Conservation (phyloP, 208 protist genomes). For the Crithidia expoeki region DNA sequence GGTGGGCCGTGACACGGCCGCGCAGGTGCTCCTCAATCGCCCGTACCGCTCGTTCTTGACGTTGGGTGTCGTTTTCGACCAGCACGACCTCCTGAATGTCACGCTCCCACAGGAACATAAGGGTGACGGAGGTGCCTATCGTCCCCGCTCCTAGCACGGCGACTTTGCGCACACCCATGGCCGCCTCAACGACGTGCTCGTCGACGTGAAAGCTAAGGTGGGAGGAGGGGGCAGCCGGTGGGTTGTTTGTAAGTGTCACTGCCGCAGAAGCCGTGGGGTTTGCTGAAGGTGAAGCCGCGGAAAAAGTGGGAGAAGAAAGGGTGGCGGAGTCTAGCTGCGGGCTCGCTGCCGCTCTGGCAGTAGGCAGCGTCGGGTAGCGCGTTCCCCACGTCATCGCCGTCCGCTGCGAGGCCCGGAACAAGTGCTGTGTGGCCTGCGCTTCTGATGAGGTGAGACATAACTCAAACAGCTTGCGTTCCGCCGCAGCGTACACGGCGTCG, state of each 20-base stretch:
- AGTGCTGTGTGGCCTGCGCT: constrained; percentile 70
- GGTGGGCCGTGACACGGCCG: constrained; percentile 34
- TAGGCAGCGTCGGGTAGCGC: not conserved
- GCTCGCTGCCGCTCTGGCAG: not conserved
- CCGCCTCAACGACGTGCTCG: not conserved
- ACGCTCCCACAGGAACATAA: constrained; percentile 57
- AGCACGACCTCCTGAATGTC: constrained; percentile 67
- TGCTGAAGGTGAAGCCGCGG: not conserved
- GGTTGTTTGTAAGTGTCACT: not conserved
- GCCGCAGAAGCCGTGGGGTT: not conserved
- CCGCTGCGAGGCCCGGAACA: constrained; percentile 63
- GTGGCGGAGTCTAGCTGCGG: too few species aligned
- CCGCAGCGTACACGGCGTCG: constrained; percentile 25
- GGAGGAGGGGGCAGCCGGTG: not conserved
- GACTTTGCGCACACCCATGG: constrained; percentile 34
- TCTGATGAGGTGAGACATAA: constrained; percentile 40
- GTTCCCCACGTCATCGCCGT: constrained; percentile 28
- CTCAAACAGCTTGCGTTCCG: constrained; percentile 61
- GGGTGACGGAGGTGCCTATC: constrained; percentile 79
- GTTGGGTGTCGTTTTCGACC: constrained; percentile 64
- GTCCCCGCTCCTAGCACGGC: constrained; percentile 85
- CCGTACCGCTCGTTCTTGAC: constrained; percentile 24
- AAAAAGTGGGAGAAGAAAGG: too few species aligned
- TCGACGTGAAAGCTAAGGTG: not conserved
- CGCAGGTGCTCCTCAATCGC: constrained; percentile 41